Base-by-base conservation (phyloP, 345 rosid genomes). In the Rhizophora apiculata region DNA sequence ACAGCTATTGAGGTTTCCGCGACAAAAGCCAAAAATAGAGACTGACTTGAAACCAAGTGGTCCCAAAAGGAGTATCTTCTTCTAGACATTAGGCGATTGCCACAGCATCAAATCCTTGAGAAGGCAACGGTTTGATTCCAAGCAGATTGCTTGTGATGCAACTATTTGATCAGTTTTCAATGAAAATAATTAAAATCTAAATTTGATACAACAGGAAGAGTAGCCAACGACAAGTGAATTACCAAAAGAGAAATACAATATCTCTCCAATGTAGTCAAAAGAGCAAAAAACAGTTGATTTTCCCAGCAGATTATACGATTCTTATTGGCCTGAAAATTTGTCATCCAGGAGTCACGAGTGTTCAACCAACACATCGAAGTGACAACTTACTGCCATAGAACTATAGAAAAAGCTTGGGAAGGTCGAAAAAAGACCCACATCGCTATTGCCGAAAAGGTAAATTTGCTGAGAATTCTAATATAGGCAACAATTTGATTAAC, bases 21-120 rank as follows among this genome's bases (percentile, higher is more conserved):
- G 90, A 86, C 87, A 84, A 82, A 85, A 82, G 87, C 84, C 78
- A 83, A 77, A 62, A 65, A 34, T 20, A 67, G 83, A 84, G 76
- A 79, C 63, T 73, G 86, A 88, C 83, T 76, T 63, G 78, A 84
- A 81, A 83, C 80, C 75, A 68, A 70, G 67, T 72, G 85, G 86
- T 73, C 86, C 85, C 86, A 70, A 49, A 67, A 46, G 1, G 54
- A 61, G 46, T 53, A 55, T 71, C 66, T 65, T 46, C 70, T 58
- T 32, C 27, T 63, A 65, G 73, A 74, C 76, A 36, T 74, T 34
- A 58, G 66, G 72, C 82, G 75, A 72, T 63, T 31, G 66, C 74
- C 58, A 56, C 60, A 64, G 74, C 77, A 79, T 65, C 70, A 39
- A 57, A 51, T 57, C 59, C 67, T 70, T 76, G 22, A 37, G 21